Percentiles rank a stretch among this genome's conserved stretches.
phyloP scores from a whole-genome alignment of 176 grass and related monocot genomes.

The Typha latifolia region DNA sequence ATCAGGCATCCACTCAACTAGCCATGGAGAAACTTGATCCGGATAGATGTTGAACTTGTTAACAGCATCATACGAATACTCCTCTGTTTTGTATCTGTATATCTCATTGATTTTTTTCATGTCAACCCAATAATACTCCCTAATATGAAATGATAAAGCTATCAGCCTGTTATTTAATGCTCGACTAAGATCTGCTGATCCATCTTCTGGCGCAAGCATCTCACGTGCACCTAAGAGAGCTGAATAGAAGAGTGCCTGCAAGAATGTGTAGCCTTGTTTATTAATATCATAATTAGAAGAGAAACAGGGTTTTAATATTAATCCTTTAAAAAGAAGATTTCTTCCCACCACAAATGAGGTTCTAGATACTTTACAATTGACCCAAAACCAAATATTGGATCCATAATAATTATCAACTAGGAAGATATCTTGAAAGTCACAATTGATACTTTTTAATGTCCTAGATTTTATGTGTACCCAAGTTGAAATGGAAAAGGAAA shows the following conservation, averaged over 20 bases:
- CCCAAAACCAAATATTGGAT: too few relatives aligned
- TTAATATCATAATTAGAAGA: neutral
- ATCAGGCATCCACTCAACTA: conserved; percentile 82
- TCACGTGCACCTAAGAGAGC: conserved; percentile 72
- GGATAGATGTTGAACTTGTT: conserved; percentile 96
- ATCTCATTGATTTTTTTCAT: conserved; percentile 85
- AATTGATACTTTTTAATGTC: too few relatives aligned
- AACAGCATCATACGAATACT: conserved; percentile 83
- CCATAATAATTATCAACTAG: too few relatives aligned
- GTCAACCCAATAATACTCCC: conserved; percentile 83
- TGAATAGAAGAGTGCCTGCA: conserved; percentile 90
- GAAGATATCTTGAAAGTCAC: too few relatives aligned
- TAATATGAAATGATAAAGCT: conserved; percentile 78
- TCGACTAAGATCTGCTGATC: conserved; percentile 77
- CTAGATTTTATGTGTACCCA: too few relatives aligned
- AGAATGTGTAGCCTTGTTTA: conserved; percentile 5
- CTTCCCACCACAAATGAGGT: too few relatives aligned
- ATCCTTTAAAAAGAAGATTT: neutral
- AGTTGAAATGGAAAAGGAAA: too few relatives aligned
- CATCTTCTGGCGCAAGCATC: conserved; percentile 78
- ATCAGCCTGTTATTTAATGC: conserved; percentile 82
- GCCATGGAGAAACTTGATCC: conserved; percentile 76
- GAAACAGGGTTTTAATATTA: neutral
- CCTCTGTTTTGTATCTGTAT: conserved; percentile 90
- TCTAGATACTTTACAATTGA: too few relatives aligned